Conservation (phyloP, 345 rosid genomes). For the Eucalyptus tenuipes region DNA sequence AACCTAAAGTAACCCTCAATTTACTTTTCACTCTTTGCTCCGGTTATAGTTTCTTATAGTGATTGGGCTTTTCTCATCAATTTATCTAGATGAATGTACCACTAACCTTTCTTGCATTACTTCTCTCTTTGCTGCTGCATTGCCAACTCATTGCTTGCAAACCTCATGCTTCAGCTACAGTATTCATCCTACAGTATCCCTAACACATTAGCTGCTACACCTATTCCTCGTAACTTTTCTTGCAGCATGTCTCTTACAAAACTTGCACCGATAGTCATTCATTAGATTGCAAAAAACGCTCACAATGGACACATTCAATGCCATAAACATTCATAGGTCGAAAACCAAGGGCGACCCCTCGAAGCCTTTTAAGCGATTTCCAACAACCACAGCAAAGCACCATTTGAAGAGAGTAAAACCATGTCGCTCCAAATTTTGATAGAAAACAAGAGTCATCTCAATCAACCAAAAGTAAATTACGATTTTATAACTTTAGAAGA, state of each 20-base stretch:
- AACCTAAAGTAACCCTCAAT: background rate
- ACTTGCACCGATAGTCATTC: background rate
- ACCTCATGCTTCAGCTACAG: background rate
- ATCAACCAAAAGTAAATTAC: background rate
- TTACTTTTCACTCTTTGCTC: background rate
- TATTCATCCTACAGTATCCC: background rate
- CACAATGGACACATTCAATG: background rate
- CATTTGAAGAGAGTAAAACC: background rate
- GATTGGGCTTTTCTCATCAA: background rate
- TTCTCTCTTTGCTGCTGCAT: background rate
- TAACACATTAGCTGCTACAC: background rate
- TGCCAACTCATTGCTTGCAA: background rate
- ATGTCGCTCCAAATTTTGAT: background rate
- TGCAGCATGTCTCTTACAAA: background rate
- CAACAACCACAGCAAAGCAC: background rate
- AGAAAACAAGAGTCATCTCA: background rate
- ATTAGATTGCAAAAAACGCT: background rate
- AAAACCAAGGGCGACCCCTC: background rate
- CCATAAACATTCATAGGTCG: background rate
- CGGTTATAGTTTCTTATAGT: background rate
- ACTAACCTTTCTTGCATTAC: background rate
- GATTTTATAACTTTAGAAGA: background rate
- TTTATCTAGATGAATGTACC: background rate
- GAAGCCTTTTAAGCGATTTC: background rate
- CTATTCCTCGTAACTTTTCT: background rate